Evolutionary conservation across 1,284 basidiomycete species (phyloP).

Genomic region (Kwoniella shivajii): DNA sequence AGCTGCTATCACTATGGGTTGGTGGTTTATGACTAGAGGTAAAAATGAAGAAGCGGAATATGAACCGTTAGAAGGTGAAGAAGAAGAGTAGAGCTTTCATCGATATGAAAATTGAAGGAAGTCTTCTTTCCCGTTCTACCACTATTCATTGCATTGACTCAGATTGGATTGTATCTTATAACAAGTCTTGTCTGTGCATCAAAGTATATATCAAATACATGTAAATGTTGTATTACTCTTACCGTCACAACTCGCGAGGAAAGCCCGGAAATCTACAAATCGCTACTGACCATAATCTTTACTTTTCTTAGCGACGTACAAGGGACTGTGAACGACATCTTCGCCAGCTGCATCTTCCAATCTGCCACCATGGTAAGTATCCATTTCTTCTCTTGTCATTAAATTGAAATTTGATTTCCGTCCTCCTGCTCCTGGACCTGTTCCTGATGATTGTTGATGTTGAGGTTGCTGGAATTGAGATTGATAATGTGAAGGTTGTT

Average conservation of each 20-base stretch:
- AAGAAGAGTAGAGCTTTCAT: constrained; percentile 10
- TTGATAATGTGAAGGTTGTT: background rate
- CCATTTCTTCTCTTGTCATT: constrained; percentile 52
- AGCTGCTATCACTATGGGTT: constrained; percentile 62
- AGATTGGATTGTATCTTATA: background rate
- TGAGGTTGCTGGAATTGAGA: background rate
- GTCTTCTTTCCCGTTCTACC: no score
- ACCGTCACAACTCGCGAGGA: no score
- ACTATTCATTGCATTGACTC: no score
- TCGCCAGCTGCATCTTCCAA: constrained; percentile 44
- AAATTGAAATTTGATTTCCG: constrained; percentile 30
- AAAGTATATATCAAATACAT: background rate
- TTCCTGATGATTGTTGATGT: background rate
- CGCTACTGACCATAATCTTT: no score
- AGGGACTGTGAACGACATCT: constrained; percentile 21
- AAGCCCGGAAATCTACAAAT: no score
- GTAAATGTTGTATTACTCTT: no score
- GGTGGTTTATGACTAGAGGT: constrained; percentile 75
- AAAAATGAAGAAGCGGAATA: constrained; percentile 73
- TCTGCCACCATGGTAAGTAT: constrained; percentile 48
- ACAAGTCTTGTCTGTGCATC: background rate
- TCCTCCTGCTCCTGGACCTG: background rate
- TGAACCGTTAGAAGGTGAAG: constrained; percentile 62
- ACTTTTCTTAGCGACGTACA: no score
- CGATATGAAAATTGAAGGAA: background rate